These are phyloP conservation scores for Aspergillus sp. DNA, from an alignment of 2,329 filamentous ascomycete genomes.

Conservation along the genomic window DNA sequence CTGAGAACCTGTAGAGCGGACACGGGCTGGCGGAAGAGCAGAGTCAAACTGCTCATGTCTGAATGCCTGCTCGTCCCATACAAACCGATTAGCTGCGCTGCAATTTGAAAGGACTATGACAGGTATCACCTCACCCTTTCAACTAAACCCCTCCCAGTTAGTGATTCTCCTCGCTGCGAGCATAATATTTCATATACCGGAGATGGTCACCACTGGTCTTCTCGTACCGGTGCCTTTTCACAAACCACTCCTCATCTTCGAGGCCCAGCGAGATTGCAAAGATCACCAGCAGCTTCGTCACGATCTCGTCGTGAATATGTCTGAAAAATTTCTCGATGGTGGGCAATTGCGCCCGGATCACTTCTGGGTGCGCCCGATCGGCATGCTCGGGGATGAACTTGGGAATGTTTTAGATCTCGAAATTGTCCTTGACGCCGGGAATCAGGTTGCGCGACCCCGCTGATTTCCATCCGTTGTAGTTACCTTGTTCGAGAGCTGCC, in stretches of 20 bases:
- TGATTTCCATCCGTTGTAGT: constrained; percentile 57
- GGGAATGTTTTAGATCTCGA: constrained; percentile 62
- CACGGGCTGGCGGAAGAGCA: constrained; percentile 59
- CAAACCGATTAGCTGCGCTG: too few species aligned
- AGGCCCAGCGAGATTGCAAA: constrained; percentile 61
- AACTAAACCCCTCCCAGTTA: too few species aligned
- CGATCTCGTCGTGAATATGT: constrained; percentile 54
- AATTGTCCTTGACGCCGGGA: constrained; percentile 47
- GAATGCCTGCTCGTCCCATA: constrained; percentile 50
- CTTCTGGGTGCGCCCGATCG: constrained; percentile 46
- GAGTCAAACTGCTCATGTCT: constrained; percentile 56
- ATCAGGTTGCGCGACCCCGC: constrained; percentile 37
- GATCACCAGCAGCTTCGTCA: constrained; percentile 55
- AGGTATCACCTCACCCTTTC: too few species aligned
- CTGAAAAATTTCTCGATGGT: constrained; percentile 58
- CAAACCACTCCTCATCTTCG: constrained; percentile 56
- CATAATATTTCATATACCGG: constrained; percentile 60
- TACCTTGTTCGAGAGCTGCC: constrained; percentile 50
- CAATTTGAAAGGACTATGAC: too few species aligned
- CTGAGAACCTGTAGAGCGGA: constrained; percentile 53
- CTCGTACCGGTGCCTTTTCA: constrained; percentile 57
- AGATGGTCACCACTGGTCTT: constrained; percentile 58
- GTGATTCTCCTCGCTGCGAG: constrained; percentile 47
- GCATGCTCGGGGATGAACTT: constrained; percentile 52
- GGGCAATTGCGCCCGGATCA: constrained; percentile 50